A percentile compares a stretch with the other conserved stretches of the same genome.
phyloP scores from a whole-genome alignment of 73 alveolate genomes.

The Stentor roeselii region DNA sequence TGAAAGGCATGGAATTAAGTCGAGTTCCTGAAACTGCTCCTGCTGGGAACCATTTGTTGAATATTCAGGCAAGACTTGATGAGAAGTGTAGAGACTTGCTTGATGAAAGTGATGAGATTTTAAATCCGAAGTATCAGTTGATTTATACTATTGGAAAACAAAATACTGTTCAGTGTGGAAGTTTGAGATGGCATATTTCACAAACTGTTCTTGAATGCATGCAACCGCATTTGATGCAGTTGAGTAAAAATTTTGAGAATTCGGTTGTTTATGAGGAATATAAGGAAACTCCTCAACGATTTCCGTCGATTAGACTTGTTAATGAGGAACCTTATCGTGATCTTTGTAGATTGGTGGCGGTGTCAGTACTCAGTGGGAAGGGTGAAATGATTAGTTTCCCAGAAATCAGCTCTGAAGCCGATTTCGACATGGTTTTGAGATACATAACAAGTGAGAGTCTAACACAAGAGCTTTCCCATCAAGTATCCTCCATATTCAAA shows the following conservation, averaged over 20 bases:
- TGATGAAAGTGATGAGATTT: background rate
- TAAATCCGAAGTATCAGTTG: background rate
- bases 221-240: background rate
- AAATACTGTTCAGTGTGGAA: background rate
- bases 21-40: background rate
- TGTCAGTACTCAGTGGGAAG: too few species aligned
- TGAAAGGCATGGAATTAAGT: background rate
- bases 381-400: too few species aligned
- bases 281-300: background rate
- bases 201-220: background rate
- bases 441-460: too few species aligned
- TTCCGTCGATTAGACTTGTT: background rate
- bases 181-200: background rate
- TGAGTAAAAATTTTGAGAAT: background rate
- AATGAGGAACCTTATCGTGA: background rate
- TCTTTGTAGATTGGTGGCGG: background rate
- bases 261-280: background rate
- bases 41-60: too few species aligned
- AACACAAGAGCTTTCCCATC: too few species aligned
- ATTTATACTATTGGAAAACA: background rate
- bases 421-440: too few species aligned
- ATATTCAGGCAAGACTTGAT: background rate
- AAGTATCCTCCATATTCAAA: too few species aligned
- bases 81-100: background rate
- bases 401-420: too few species aligned